Base-by-base conservation (phyloP, 192 early-diverging fungal genomes). In the Tieghemiomyces parasiticus region DNA sequence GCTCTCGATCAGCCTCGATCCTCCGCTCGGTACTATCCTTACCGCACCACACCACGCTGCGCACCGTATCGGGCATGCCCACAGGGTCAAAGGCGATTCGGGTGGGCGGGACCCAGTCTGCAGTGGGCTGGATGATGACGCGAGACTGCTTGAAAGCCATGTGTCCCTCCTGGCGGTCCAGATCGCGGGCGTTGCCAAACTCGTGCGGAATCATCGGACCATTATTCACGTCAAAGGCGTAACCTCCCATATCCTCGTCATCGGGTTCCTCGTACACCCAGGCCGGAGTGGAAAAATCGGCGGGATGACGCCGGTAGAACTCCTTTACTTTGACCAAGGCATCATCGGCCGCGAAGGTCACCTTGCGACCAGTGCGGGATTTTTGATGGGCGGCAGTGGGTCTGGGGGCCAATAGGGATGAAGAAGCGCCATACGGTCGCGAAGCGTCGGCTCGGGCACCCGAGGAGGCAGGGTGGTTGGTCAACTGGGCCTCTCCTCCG, bases 141-240 rank as follows among this genome's bases (percentile, higher is more conserved):
- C 54, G 54, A 20, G 54, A 16, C 34, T 56, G 54, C 16, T 34
- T 30, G 29, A 56, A 56, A 31, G 54, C 54, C 31, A 29, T 20
- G 1, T n/a, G 32, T 14, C 54, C 54, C 31, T 56, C 54, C 54
- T 56, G 10, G 33, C 54, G 54, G 34, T 56, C 54, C 54, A 56
- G 33, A 19, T 56, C 54, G 16, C 54, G 54, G 29, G 54, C 54
- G 34, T 56, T 56, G 16, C 54, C 54, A 56, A 56, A 56, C 34
- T 56, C 54, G 34, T 56, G 54, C 29, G 54, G 54, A n/a, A 34
- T 42, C 38, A 16, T 42, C 16, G 38, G 6, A 42, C n/a, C n/a
- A n/a, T n/a, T n/a, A n/a, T n/a, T n/a, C n/a, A n/a, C n/a, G n/a
- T n/a, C n/a, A n/a, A n/a, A n/a, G n/a, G n/a, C n/a, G n/a, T n/a